These are phyloP conservation scores for Amylostereum chailletii DNA, from an alignment of 1,284 basidiomycete genomes.

Conservation along the genomic window DNA sequence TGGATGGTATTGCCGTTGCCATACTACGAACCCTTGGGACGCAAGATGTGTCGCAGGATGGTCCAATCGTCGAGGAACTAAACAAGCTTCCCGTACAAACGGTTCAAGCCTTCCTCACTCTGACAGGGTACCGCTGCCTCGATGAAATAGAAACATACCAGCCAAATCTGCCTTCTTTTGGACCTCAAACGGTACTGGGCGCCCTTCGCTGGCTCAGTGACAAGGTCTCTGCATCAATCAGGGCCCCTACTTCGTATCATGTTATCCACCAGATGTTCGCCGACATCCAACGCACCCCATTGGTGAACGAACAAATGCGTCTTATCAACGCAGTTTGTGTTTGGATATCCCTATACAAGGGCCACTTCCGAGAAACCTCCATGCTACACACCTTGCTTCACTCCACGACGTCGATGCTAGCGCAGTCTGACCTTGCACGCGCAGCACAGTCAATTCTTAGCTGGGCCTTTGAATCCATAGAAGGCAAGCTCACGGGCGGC, in stretches of 20 bases:
- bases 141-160: slow-evolving; percentile 44
- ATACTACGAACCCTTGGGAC: slow-evolving; percentile 56
- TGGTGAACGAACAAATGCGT: slow-evolving; percentile 83
- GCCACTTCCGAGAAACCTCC: slow-evolving; percentile 47
- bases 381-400: slow-evolving; percentile 64
- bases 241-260: slow-evolving; percentile 60
- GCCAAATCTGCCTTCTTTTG: slow-evolving; percentile 54
- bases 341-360: slow-evolving; percentile 53
- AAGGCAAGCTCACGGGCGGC: slow-evolving; percentile 13
- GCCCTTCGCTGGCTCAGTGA: slow-evolving; percentile 52
- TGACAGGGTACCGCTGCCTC: slow-evolving; percentile 42
- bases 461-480: slow-evolving; percentile 57
- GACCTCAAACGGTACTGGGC: slow-evolving; percentile 38
- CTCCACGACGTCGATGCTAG: slow-evolving; percentile 57
- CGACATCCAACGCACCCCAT: slow-evolving; percentile 55
- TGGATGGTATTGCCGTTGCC: slow-evolving; percentile 47
- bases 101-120: slow-evolving; percentile 32
- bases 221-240: slow-evolving; percentile 28
- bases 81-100: slow-evolving; percentile 22
- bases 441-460: slow-evolving; percentile 69
- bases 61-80: slow-evolving; percentile 41
- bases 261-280: slow-evolving; percentile 70
- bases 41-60: slow-evolving; percentile 38
- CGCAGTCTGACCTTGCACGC: slow-evolving; percentile 58
- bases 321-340: slow-evolving; percentile 68